Evolutionary conservation across 2,329 filamentous ascomycete genomes (phyloP).

Genomic region (Apiospora koreana): DNA sequence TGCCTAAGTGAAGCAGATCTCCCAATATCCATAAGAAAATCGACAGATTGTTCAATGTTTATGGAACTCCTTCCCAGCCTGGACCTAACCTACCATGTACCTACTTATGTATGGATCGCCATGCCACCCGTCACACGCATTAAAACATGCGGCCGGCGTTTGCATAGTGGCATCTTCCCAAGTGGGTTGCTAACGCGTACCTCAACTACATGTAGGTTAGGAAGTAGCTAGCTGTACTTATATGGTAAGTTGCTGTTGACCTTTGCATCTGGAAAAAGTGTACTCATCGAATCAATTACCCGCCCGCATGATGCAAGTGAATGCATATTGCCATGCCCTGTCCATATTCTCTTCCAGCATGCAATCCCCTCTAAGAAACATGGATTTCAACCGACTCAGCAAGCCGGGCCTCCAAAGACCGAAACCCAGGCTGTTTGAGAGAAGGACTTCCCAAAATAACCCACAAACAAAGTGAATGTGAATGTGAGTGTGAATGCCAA

Average conservation of each 20-base stretch:
- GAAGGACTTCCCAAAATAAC: neutral
- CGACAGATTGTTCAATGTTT: neutral
- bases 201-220: no score
- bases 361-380: neutral
- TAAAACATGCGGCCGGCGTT: conserved; percentile 7
- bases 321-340: conserved; percentile 1
- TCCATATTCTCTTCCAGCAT: neutral
- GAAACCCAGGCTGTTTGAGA: neutral
- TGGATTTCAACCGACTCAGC: neutral
- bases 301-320: conserved; percentile 8
- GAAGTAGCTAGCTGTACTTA: neutral
- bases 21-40: neutral
- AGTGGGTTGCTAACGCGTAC: conserved; percentile 8
- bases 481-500: neutral
- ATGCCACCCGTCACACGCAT: conserved; percentile 9
- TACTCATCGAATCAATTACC: conserved; percentile 8
- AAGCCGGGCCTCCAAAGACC: neutral
- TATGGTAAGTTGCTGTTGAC: neutral
- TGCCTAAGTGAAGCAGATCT: neutral
- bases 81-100: conserved; percentile 2
- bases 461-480: no score
- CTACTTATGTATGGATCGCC: neutral
- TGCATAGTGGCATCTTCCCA: conserved; percentile 4
- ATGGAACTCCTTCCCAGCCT: neutral
- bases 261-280: neutral